Evolutionary conservation across 257 asterid species (phyloP).

Genomic region (Solanum bulbocastanum): DNA sequence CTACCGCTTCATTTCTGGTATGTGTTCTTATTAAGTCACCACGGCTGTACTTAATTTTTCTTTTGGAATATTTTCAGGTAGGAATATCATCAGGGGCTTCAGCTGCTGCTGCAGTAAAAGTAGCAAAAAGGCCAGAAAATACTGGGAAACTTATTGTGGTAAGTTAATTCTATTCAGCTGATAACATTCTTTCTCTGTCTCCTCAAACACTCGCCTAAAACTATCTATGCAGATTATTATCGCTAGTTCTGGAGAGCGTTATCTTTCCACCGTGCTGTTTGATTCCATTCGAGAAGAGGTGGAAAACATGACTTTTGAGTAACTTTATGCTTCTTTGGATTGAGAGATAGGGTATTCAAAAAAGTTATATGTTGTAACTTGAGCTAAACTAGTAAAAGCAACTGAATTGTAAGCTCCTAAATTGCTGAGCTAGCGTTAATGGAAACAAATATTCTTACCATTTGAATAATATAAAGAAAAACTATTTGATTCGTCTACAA

Average conservation of each 20-base stretch:
- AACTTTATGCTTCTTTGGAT: not conserved
- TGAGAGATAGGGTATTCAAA: too few relatives aligned
- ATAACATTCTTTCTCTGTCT: not conserved
- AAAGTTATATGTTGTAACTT: not conserved
- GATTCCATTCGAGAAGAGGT: slow-evolving; percentile 36
- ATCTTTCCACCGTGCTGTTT: slow-evolving; percentile 43
- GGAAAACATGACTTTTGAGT: slow-evolving; percentile 14
- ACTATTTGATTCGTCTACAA: too few relatives aligned
- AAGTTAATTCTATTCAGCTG: slow-evolving; percentile 6
- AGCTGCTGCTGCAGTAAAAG: slow-evolving; percentile 43
- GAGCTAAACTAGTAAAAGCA: not conserved
- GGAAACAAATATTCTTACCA: not conserved
- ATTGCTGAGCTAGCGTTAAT: not conserved
- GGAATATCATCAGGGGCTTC: slow-evolving; percentile 63
- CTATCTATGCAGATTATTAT: slow-evolving; percentile 9
- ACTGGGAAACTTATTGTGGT: slow-evolving; percentile 50
- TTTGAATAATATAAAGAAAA: too few relatives aligned
- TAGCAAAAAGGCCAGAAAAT: slow-evolving; percentile 39
- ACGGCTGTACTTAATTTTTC: not conserved
- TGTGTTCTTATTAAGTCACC: not conserved
- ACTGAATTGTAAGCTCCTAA: not conserved
- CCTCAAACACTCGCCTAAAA: not conserved
- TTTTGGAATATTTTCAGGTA: slow-evolving; percentile 13
- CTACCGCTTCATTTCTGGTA: not conserved
- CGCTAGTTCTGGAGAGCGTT: slow-evolving; percentile 53